Evolutionary conservation across 108 stramenopile species (phyloP), one percentile per base, ranked within the genome.

Genomic region (Cylindrotheca fusiformis): DNA sequence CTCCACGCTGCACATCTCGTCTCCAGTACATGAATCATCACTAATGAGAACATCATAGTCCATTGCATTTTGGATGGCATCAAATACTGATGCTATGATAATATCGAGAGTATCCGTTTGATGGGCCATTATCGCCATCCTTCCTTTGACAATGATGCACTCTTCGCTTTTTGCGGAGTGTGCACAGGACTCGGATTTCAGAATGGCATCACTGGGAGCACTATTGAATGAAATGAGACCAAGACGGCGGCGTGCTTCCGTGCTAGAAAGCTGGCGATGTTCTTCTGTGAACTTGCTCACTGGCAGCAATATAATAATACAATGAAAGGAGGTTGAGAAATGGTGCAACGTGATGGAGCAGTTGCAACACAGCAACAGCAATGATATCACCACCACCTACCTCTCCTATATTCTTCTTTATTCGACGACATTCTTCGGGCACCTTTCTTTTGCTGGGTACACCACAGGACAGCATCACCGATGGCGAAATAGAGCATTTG

Each of bases 21-120:
- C 57, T 21, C 36, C 45, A 29, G 23, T 31, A 19, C 55, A 48
- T 10, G 6, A 6, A 41, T 41, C 36, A 1, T 14, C 54, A 19
- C 23, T 27, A 25, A 71, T 31, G 23, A 59, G 32, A 2, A 63
- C 29, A 23, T 49, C 57, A 14, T 21, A 19, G 32, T 64, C 58
- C 71, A 72, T 72, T 0, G 55, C 58, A 45, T 64, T 56, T 65
- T 72, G 71, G 21, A 58, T 59, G 30, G 71, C 62, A 53, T 72
- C 71, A 6, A 58, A 46, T n/a, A 72, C 52, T 14, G 71, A 72
- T 19, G 71, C 71, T 18, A 65, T 33, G 31, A 66, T 47, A 30
- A 66, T 41, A 23, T 0, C 17, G 24, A 52, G 22, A 31, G 51
- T 55, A 29, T 55, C 68, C 19, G 50, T 49, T 19, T 18, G 4